Evolutionary conservation across 1,284 basidiomycete genomes (phyloP).

Genomic region (Rhodotorula sp.): DNA sequence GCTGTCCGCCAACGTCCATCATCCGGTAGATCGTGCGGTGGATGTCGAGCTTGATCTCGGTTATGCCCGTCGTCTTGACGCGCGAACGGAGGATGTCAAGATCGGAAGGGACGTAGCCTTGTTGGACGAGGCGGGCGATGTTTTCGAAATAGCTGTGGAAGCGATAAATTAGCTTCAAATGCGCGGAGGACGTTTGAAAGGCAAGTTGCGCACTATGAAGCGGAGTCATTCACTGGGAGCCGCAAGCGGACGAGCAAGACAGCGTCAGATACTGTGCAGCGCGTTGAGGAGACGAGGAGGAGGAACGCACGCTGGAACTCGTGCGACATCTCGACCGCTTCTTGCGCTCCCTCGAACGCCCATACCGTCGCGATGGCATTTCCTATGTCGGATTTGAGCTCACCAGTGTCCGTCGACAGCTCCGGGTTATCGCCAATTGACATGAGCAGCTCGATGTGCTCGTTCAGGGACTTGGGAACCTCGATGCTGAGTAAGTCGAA

Average conservation of each 20-base stretch:
- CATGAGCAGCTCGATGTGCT: conserved; percentile 47
- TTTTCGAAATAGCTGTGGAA: conserved; percentile 47
- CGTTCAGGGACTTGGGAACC: conserved; percentile 32
- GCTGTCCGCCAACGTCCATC: conserved; percentile 45
- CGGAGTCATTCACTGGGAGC: conserved; percentile 11
- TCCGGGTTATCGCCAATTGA: conserved; percentile 44
- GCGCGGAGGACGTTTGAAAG: no score
- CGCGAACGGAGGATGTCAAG: conserved; percentile 49
- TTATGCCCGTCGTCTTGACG: conserved; percentile 40
- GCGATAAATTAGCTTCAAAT: no score
- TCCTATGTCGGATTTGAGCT: conserved; percentile 23
- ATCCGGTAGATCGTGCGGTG: conserved; percentile 48
- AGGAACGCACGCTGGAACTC: conserved; percentile 45
- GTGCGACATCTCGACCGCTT: conserved; percentile 44
- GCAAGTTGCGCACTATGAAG: conserved; percentile 8
- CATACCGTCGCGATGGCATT: conserved; percentile 45
- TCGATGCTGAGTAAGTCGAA: conserved; percentile 46
- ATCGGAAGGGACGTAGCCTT: conserved; percentile 48
- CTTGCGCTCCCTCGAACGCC: conserved; percentile 45
- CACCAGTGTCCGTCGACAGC: conserved; percentile 11
- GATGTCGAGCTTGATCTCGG: conserved; percentile 22
- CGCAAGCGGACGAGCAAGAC: no score
- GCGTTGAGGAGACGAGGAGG: no score
- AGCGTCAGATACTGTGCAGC: background rate
- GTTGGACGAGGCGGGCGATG: conserved; percentile 46